These are phyloP conservation scores for Auriculariales sp. DNA, from an alignment of 768 basidiomycete genomes.

Conservation along the genomic window DNA sequence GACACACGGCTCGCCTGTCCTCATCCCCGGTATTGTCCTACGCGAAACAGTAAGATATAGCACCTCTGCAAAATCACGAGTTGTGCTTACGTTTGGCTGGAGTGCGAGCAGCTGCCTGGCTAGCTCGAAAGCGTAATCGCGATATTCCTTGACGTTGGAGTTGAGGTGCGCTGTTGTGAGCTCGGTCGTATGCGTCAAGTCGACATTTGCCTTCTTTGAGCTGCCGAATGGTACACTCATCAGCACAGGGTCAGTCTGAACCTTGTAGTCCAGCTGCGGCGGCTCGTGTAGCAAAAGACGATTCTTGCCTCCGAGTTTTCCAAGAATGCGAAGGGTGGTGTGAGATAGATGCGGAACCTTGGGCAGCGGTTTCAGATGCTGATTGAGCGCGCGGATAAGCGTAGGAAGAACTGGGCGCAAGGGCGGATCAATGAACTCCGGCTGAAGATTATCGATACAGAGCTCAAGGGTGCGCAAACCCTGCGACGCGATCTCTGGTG, in stretches of 20 bases:
- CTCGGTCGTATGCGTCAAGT: conserved; percentile 47
- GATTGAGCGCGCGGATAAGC: conserved; percentile 87
- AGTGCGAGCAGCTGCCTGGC: conserved; percentile 58
- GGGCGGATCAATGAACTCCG: conserved; percentile 94
- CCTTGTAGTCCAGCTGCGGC: conserved; percentile 54
- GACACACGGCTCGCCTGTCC: conserved; percentile 59
- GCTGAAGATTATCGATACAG: conserved; percentile 97
- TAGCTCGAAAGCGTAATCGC: conserved; percentile 22
- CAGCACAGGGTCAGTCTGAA: conserved; percentile 56
- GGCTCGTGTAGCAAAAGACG: conserved; percentile 73
- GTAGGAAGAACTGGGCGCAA: conserved; percentile 85
- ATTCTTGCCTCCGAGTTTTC: conserved; percentile 92
- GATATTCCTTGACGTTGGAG: conserved; percentile 25
- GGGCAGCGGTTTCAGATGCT: conserved; percentile 79
- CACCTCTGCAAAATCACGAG: conserved; percentile 1
- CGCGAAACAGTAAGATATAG: neutral
- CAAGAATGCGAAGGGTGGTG: conserved; percentile 88
- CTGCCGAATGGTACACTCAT: conserved; percentile 58
- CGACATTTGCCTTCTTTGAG: conserved; percentile 46
- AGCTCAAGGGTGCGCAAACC: conserved; percentile 91
- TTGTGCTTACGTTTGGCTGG: too few species aligned
- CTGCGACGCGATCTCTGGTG: conserved; percentile 83
- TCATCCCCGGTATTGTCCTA: conserved; percentile 64
- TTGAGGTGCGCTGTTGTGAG: conserved; percentile 52
- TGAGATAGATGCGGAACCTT: conserved; percentile 82